Conservation (phyloP, 352 stramenopile genomes). For the Pythium grandisporangium region DNA sequence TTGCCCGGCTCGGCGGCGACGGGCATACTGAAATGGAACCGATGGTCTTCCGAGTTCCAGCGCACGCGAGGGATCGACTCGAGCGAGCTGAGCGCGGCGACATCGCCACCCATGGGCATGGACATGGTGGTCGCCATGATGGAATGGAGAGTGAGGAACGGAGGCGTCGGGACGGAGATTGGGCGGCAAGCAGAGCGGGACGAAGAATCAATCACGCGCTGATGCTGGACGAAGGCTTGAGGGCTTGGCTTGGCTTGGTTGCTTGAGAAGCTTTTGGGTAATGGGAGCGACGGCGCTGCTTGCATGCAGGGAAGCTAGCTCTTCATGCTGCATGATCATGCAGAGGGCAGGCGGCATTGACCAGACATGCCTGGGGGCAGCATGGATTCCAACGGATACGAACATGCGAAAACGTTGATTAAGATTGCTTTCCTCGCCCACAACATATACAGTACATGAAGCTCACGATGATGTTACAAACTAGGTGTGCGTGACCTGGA, state of each 20-base stretch:
- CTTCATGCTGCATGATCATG: too few species aligned
- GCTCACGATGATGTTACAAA: too few species aligned
- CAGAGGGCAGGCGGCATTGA: too few species aligned
- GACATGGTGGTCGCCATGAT: slow-evolving; percentile 35
- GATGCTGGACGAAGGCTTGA: too few species aligned
- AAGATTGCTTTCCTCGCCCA: too few species aligned
- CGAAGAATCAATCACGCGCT: too few species aligned
- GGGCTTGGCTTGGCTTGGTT: neutral
- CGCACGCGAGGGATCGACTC: slow-evolving; percentile 61
- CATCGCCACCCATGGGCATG: slow-evolving; percentile 26
- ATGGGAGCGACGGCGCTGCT: neutral
- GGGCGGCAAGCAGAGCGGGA: neutral
- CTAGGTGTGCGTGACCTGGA: too few species aligned
- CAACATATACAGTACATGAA: too few species aligned
- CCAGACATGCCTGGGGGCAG: too few species aligned
- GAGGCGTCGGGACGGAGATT: neutral
- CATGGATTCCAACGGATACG: too few species aligned
- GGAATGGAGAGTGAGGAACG: neutral
- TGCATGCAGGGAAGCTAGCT: neutral
- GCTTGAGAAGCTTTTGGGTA: neutral
- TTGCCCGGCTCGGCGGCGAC: slow-evolving; percentile 46
- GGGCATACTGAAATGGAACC: slow-evolving; percentile 70
- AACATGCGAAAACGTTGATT: too few species aligned
- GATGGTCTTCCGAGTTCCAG: slow-evolving; percentile 62
- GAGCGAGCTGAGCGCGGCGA: slow-evolving; percentile 10